Evolutionary conservation across 2,329 filamentous ascomycete genomes (phyloP).

Genomic region (Septoria linicola): DNA sequence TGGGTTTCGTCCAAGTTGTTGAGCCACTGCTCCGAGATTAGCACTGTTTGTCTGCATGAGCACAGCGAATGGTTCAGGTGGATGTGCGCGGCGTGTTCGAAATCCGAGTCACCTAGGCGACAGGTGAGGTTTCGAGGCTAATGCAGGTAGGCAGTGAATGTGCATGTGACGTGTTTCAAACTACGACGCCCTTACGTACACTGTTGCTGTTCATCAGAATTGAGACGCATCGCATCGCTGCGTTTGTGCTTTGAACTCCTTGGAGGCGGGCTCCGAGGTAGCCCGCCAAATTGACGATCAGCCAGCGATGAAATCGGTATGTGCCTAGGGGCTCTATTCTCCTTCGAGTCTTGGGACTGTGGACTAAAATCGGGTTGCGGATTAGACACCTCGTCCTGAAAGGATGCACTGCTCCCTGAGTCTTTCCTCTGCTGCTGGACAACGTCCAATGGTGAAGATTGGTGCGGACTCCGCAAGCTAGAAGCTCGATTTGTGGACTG

Average conservation of each 20-base stretch:
- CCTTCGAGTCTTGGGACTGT: background rate
- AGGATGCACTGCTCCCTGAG: background rate
- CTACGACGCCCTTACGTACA: slow-evolving; percentile 7
- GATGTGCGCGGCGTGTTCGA: background rate
- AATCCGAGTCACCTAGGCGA: background rate
- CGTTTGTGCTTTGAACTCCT: slow-evolving; percentile 6
- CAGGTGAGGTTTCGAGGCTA: background rate
- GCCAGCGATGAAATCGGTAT: slow-evolving; percentile 10
- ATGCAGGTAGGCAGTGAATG: slow-evolving; percentile 1
- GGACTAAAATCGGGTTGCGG: background rate
- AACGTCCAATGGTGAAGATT: slow-evolving; percentile 8
- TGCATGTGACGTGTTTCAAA: slow-evolving; percentile 4
- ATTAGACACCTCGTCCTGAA: background rate
- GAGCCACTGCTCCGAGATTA: background rate
- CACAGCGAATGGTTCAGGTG: background rate
- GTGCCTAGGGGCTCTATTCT: background rate
- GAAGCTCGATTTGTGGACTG: slow-evolving; percentile 23
- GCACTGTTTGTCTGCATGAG: background rate
- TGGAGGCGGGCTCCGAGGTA: slow-evolving; percentile 6
- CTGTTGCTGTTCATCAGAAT: slow-evolving; percentile 5
- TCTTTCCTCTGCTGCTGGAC: slow-evolving; percentile 10
- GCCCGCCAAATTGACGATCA: background rate
- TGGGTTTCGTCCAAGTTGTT: background rate
- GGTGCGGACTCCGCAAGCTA: slow-evolving; percentile 14
- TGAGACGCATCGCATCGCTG: slow-evolving; percentile 11